Conservation (phyloP, 768 basidiomycete genomes). For the Tylopilus felleus region DNA sequence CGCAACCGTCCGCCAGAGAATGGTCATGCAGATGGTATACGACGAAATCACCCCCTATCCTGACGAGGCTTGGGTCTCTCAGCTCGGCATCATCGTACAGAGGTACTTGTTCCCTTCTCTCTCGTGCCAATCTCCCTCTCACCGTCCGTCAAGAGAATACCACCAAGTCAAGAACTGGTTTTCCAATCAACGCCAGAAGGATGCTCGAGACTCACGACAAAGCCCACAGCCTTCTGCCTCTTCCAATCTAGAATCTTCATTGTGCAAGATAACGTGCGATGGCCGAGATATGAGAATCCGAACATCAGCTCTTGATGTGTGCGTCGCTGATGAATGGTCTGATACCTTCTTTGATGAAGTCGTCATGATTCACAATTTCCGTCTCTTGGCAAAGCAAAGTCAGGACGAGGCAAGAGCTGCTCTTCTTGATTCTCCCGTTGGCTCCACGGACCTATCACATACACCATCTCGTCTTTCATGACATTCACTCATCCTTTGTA, state of each 20-base stretch:
- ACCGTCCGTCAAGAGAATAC: conserved; percentile 40
- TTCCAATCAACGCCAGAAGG: conserved; percentile 57
- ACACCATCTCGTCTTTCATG: conserved; percentile 18
- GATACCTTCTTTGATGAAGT: conserved; percentile 62
- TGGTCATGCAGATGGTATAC: conserved; percentile 60
- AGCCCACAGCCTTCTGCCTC: conserved; percentile 32
- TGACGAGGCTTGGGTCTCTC: conserved; percentile 55
- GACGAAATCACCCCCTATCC: conserved; percentile 66
- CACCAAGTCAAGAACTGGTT: conserved; percentile 69
- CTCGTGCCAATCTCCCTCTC: background rate
- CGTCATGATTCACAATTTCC: conserved; percentile 54
- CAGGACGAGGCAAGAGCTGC: conserved; percentile 34
- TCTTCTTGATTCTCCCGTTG: conserved; percentile 24
- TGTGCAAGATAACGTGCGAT: conserved; percentile 34
- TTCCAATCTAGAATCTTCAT: conserved; percentile 34
- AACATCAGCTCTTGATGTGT: conserved; percentile 43
- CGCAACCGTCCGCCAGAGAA: conserved; percentile 51
- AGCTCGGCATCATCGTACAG: conserved; percentile 55
- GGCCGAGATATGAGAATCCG: conserved; percentile 46
- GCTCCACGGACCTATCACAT: conserved; percentile 24
- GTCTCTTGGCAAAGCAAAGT: conserved; percentile 36
- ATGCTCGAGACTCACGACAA: conserved; percentile 36
- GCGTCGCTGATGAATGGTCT: conserved; percentile 49
- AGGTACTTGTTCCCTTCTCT: conserved; percentile 37
- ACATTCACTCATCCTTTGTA: conserved; percentile 27